Evolutionary conservation across 2,329 filamentous ascomycete species (phyloP).

Genomic region (Paramyrothecium sp.): DNA sequence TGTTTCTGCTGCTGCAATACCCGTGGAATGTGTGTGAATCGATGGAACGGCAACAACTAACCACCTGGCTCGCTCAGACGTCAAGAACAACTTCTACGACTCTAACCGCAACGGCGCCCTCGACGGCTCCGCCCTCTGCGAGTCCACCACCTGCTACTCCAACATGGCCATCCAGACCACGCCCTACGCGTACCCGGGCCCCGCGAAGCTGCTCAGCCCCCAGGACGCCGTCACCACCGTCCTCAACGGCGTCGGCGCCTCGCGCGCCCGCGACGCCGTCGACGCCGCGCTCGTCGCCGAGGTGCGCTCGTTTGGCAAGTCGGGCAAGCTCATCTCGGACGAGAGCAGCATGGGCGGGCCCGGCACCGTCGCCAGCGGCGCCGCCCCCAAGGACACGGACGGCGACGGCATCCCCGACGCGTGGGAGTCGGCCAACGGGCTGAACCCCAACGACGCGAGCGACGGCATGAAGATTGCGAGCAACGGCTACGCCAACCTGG

Average conservation of each 20-base stretch:
- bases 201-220: conserved; percentile 35
- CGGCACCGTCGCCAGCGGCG: conserved; percentile 35
- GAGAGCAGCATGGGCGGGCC: conserved; percentile 41
- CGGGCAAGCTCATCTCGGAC: conserved; percentile 42
- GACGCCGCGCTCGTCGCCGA: conserved; percentile 41
- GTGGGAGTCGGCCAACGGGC: conserved; percentile 41
- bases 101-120: conserved; percentile 46
- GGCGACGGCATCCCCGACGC: conserved; percentile 50
- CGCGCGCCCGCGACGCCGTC: conserved; percentile 39
- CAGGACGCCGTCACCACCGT: conserved; percentile 38
- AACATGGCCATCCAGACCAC: conserved; percentile 39
- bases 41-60: no score
- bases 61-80: conserved; percentile 25
- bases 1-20: no score
- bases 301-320: conserved; percentile 42
- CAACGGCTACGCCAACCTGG: conserved; percentile 44
- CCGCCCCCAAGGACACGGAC: conserved; percentile 39
- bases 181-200: conserved; percentile 41
- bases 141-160: conserved; percentile 41
- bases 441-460: conserved; percentile 33
- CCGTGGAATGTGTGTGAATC: no score
- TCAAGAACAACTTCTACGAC: conserved; percentile 52
- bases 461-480: conserved; percentile 39
- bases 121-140: conserved; percentile 44
- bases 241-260: conserved; percentile 38